These are phyloP conservation scores for Eucalyptus cloeziana DNA, from an alignment of 345 rosid genomes.

Conservation along the genomic window DNA sequence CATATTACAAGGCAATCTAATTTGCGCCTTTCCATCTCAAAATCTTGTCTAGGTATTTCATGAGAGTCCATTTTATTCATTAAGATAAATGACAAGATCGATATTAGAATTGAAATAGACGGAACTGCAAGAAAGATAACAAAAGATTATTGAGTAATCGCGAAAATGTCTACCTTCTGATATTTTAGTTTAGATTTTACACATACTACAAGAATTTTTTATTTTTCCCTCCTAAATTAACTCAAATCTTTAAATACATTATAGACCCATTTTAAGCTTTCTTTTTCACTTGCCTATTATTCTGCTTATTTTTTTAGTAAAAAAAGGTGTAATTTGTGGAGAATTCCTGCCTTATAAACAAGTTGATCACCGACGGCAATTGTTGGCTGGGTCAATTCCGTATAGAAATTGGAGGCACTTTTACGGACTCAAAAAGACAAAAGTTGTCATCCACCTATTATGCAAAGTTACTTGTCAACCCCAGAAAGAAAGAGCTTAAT, in stretches of 20 bases:
- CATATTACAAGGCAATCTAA: not conserved
- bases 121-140: not conserved
- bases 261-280: not conserved
- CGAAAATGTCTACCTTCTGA: accelerated
- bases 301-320: not conserved
- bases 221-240: not conserved
- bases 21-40: not conserved
- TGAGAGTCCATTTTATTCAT: not conserved
- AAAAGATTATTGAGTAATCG: not conserved
- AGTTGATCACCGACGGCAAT: not conserved
- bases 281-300: not conserved
- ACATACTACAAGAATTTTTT: not conserved
- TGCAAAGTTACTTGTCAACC: not conserved
- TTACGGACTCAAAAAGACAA: not conserved
- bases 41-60: not conserved
- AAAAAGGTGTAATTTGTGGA: not conserved
- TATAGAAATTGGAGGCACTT: not conserved
- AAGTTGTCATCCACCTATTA: not conserved
- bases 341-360: not conserved
- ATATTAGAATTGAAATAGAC: not conserved
- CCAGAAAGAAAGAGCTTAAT: not conserved
- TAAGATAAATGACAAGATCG: not conserved
- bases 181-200: not conserved
- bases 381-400: not conserved
- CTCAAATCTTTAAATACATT: not conserved